Evolutionary conservation across 495 filamentous ascomycete species (phyloP), one percentile per base, ranked within the genome.

Genomic region (Cladorrhinum samala): DNA sequence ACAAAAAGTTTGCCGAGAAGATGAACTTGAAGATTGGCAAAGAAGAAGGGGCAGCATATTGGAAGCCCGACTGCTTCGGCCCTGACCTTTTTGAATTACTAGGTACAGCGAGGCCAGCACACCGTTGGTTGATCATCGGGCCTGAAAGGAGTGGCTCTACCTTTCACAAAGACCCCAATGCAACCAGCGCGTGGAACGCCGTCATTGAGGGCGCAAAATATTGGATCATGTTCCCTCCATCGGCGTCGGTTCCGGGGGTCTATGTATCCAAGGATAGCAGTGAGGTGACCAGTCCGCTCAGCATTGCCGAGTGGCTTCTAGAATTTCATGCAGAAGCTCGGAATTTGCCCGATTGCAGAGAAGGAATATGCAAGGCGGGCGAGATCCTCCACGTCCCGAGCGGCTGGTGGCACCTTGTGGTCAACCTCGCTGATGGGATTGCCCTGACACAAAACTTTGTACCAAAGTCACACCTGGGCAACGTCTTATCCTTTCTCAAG

Each of bases 381-480:
- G 93, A 98, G 64, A 87, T 98, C 30, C 67, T 98, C 47, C 89
- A 98, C 64, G 93, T 98, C 27, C 93, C 93, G 1, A 76, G 71
- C 51, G 91, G 93, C 7, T 98, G 93, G 91, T 98, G 91, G 87
- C 93, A 98, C 73, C 71, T 96, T 27, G 93, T 98, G 18, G 85
- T 97, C 21, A 98, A 98, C 58, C 68, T 95, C 18, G 82, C 87
- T 49, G 74, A 81, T 2, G 84, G 87, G 11, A 86, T 96, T 54
- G 93, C 93, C 16, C 81, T 98, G 46, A 98, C 93, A 11, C 92
- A 97, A 60, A 98, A 98, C 66, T 97, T 98, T 64, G 86, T 97
- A 7, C 92, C 93, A 0, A 77, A 80, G 43, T 79, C 79, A 14
- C 88, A 91, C 62, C 72, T 98, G 4, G 63, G 72, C 9, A 80